Evolutionary conservation across 495 filamentous ascomycete genomes (phyloP).

Genomic region (Bathelium albidoporum): DNA sequence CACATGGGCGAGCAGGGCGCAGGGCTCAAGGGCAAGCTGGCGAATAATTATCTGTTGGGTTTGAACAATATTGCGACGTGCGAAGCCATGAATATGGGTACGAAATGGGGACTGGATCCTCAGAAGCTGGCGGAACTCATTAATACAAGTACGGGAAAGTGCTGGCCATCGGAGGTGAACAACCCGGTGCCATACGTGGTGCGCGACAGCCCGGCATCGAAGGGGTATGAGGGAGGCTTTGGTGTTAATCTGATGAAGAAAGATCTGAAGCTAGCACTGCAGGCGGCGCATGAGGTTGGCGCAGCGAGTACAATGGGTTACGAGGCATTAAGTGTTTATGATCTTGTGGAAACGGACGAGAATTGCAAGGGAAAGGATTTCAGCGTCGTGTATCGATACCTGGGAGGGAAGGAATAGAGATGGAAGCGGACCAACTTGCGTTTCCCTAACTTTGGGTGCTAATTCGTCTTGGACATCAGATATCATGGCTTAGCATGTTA

Average conservation of each 20-base stretch:
- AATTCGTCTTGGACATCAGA: no score
- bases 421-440: background rate
- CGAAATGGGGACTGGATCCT: conserved; percentile 73
- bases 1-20: conserved; percentile 73
- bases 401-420: conserved; percentile 32
- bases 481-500: no score
- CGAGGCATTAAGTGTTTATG: conserved; percentile 29
- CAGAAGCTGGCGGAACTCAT: conserved; percentile 69
- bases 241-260: conserved; percentile 79
- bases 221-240: conserved; percentile 73
- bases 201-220: conserved; percentile 56
- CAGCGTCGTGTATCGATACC: conserved; percentile 33
- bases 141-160: conserved; percentile 75
- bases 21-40: conserved; percentile 75
- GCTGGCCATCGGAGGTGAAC: conserved; percentile 88
- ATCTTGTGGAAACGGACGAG: conserved; percentile 22
- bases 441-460: no score
- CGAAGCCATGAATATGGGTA: conserved; percentile 87
- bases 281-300: conserved; percentile 22
- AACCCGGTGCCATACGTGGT: conserved; percentile 86
- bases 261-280: conserved; percentile 31
- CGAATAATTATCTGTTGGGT: conserved; percentile 88
- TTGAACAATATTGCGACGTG: conserved; percentile 88
- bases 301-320: conserved; percentile 25
- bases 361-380: conserved; percentile 33